These are phyloP conservation scores for Microglena sp. DNA, from an alignment of 139 green algal genomes.

Conservation along the genomic window DNA sequence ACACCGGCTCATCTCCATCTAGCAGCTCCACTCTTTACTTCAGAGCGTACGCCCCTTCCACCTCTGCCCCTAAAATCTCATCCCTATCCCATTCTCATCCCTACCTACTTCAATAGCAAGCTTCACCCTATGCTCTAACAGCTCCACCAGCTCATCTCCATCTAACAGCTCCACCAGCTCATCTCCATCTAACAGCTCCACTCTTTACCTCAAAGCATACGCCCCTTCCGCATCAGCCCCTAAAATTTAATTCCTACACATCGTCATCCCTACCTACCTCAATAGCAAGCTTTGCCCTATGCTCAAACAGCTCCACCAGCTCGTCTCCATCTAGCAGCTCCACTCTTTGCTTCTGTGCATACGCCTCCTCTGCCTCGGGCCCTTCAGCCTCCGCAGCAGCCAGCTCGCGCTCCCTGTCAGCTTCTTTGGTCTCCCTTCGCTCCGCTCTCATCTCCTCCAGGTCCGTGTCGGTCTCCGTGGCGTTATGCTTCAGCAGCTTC, in stretches of 20 bases:
- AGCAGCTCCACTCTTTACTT: no score
- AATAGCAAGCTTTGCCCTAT: conserved; percentile 3
- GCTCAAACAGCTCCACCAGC: conserved; percentile 38
- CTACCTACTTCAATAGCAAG: background rate
- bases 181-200: no score
- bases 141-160: conserved; percentile 47
- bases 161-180: no score
- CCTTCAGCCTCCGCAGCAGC: background rate
- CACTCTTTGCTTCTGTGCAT: conserved; percentile 12
- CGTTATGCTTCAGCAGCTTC: conserved; percentile 22
- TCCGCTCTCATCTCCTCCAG: conserved; percentile 6
- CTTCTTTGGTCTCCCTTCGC: background rate
- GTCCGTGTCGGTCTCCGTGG: conserved; percentile 34
- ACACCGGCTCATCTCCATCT: no score
- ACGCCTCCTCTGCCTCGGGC: background rate
- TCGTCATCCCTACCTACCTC: background rate
- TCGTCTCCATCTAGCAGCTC: conserved; percentile 39
- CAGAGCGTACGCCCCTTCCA: no score
- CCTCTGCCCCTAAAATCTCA: no score
- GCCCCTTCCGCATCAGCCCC: no score
- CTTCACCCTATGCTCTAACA: no score
- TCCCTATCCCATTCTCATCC: background rate
- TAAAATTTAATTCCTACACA: background rate
- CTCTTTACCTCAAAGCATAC: no score
- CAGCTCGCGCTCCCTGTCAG: background rate